Base-by-base conservation (phyloP, 1,139 yeast species). In the Suhomyces kunorum region DNA sequence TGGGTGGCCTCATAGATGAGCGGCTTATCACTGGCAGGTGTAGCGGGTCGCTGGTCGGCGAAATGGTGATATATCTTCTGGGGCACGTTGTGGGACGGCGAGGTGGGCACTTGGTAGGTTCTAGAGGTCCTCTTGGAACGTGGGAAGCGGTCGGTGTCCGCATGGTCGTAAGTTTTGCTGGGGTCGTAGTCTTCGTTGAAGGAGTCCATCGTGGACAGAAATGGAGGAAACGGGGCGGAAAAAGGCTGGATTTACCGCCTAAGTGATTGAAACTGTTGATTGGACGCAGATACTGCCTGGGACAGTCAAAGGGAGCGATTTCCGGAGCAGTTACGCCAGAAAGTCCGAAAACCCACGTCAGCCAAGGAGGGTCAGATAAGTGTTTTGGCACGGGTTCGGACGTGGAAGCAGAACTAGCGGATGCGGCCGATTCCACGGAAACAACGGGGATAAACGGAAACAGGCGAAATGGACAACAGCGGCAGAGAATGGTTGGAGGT, bases 1-100 rank as follows among this genome's bases (percentile, higher is more conserved):
- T 55, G 54, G 2, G 66, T 54, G 6, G 68, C 69, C 18, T 58
- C 58, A 26, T 51, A 49, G 19, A 59, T 49, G 29, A 49, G 49
- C n/a, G 61, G 49, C 13, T 34, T 42, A 15, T 28, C 36, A 20
- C 34, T 20, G 33, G 32, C n/a, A 5, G 38, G 24, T 11, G 14
- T 17, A 12, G 22, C 8, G 11, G 38, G 38, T 12, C 34, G 23
- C 11, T 26, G 22, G n/a, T 29, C 31, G 6, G 15, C 19, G 9
- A 24, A 28, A 19, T 18, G 14, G 16, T 14, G 38, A 12, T 33
- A 36, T 14, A 26, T 32, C 9, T 17, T 26, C 17, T 28, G 36
- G 17, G 14, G 19, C 8, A 11, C 25, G 9, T 25, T 18, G 18
- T 31, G 32, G 11, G 6, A 11, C 18, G 16, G 36, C 7, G 35